Evolutionary conservation across 108 stramenopile species (phyloP).

Genomic region (Schizochytrium sp.): DNA sequence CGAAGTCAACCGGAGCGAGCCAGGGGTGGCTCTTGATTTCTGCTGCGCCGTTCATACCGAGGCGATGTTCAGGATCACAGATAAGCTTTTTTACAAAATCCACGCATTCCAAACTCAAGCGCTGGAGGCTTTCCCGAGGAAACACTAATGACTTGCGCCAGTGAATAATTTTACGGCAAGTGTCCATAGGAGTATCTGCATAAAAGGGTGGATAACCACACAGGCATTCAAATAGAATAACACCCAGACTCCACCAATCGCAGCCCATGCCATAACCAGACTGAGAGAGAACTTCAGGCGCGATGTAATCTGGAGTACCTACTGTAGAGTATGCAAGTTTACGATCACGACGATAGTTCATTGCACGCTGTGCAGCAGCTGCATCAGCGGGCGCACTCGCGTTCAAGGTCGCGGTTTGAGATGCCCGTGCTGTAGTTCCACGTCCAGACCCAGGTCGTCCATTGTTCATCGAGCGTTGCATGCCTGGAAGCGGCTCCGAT

Average conservation of each 20-base stretch:
- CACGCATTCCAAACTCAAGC: slow-evolving; percentile 55
- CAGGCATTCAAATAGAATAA: slow-evolving; percentile 99
- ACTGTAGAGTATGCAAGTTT: slow-evolving; percentile 97
- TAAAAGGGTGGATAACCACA: slow-evolving; percentile 99
- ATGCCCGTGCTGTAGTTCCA: not conserved
- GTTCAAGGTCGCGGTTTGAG: not conserved
- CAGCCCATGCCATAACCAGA: slow-evolving; percentile 96
- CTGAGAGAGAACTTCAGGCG: slow-evolving; percentile 94
- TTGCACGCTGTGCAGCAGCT: slow-evolving; percentile 63
- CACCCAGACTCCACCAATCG: slow-evolving; percentile 99
- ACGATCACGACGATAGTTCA: slow-evolving; percentile 64
- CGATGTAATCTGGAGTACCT: slow-evolving; percentile 99
- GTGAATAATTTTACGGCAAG: slow-evolving; percentile 90
- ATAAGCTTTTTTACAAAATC: slow-evolving; percentile 72
- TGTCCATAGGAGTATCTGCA: slow-evolving; percentile 95
- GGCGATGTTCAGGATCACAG: slow-evolving; percentile 67
- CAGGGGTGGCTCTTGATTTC: slow-evolving; percentile 77
- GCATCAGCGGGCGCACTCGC: slow-evolving; percentile 55
- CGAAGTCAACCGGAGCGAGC: slow-evolving; percentile 72
- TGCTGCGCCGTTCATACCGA: slow-evolving; percentile 72
- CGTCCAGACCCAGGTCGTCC: not conserved
- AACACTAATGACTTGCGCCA: slow-evolving; percentile 75
- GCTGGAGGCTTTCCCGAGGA: slow-evolving; percentile 67
- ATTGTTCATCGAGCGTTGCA: not conserved
- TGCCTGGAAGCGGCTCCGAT: slow-evolving; percentile 34